Evolutionary conservation across 148 eudicot genomes (phyloP).

Genomic region (Tetragonia tetragonoides): DNA sequence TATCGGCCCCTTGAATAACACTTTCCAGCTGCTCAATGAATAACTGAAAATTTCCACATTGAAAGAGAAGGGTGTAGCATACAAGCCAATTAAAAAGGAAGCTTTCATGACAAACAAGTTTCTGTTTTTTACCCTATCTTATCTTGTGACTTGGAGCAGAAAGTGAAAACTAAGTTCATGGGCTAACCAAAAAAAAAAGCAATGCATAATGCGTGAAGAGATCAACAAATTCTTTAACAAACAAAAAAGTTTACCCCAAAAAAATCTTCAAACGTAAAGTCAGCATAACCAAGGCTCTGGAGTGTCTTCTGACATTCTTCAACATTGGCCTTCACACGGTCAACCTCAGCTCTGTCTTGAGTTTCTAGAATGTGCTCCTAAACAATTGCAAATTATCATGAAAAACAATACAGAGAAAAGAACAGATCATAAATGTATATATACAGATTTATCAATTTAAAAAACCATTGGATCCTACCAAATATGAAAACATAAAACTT

Average conservation of each 20-base stretch:
- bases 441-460: background rate
- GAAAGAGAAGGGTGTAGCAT: conserved; percentile 11
- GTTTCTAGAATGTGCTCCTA: conserved; percentile 81
- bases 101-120: background rate
- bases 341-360: conserved; percentile 76
- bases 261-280: conserved; percentile 95
- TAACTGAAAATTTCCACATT: conserved; percentile 48
- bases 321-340: conserved; percentile 59
- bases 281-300: conserved; percentile 80
- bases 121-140: background rate
- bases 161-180: background rate
- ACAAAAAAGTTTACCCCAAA: conserved; percentile 48
- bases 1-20: conserved; percentile 61
- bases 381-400: background rate
- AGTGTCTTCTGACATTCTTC: conserved; percentile 83
- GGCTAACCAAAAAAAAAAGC: background rate
- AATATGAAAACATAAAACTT: conserved; percentile 91
- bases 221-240: background rate
- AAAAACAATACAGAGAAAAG: background rate
- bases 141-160: background rate
- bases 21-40: conserved; percentile 91
- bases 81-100: background rate
- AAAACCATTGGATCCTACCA: conserved; percentile 42
- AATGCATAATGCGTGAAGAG: background rate
- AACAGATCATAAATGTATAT: background rate